phyloP scores from a whole-genome alignment of 306 rosid genomes.

The Fragaria nilgerrensis region DNA sequence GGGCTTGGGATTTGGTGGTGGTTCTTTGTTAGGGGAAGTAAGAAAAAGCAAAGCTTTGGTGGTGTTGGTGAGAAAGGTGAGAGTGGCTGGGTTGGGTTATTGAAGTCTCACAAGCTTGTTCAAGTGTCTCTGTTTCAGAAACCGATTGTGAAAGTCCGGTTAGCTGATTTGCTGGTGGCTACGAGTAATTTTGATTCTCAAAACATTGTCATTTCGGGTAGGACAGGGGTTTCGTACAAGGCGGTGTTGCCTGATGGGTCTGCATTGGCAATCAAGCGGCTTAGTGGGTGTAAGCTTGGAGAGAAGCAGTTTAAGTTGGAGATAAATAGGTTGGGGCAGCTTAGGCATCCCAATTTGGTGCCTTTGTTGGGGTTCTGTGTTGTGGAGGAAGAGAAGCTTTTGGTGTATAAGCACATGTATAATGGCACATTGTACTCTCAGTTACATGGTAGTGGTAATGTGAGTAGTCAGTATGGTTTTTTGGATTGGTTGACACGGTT shows the following conservation, averaged over 20 bases:
- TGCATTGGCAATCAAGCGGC: slow-evolving; percentile 47
- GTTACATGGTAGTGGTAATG: slow-evolving; percentile 41
- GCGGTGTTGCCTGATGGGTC: slow-evolving; percentile 58
- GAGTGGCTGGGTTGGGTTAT: slow-evolving; percentile 39
- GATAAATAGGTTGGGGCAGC: slow-evolving; percentile 53
- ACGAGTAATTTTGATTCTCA: slow-evolving; percentile 41
- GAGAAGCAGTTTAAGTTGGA: slow-evolving; percentile 53
- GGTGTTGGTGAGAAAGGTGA: slow-evolving; percentile 24
- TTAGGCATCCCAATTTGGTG: slow-evolving; percentile 57
- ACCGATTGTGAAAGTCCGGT: slow-evolving; percentile 50
- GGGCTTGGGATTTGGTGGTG: slow-evolving; percentile 60
- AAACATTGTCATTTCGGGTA: slow-evolving; percentile 42
- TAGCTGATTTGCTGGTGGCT: slow-evolving; percentile 43
- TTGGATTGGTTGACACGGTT: slow-evolving; percentile 57
- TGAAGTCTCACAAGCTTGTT: slow-evolving; percentile 42
- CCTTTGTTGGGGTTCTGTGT: slow-evolving; percentile 54
- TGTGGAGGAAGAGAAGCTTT: slow-evolving; percentile 57
- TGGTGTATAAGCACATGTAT: slow-evolving; percentile 65
- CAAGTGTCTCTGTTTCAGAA: slow-evolving; percentile 58
- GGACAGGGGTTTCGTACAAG: slow-evolving; percentile 54
- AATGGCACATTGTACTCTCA: slow-evolving; percentile 50
- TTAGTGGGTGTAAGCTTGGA: slow-evolving; percentile 42
- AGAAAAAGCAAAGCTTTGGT: slow-evolving; percentile 28
- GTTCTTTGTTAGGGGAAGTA: slow-evolving; percentile 32
- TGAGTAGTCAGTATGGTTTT: slow-evolving; percentile 44